phyloP scores from a whole-genome alignment of 2,329 filamentous ascomycete species.

The Fusarium sarcochroum region DNA sequence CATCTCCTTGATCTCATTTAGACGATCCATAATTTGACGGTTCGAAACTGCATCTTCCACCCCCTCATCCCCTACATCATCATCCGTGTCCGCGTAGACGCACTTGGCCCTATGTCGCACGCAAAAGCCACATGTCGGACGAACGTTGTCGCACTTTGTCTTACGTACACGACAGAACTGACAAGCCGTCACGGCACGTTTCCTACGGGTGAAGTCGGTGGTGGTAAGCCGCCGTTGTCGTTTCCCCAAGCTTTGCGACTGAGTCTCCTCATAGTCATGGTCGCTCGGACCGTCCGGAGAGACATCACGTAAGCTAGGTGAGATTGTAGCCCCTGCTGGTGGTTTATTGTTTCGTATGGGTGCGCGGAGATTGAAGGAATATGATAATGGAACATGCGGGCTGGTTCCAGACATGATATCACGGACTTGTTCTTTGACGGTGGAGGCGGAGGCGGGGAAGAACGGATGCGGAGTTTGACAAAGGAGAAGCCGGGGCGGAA shows the following conservation, averaged over 20 bases:
- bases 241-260: not conserved
- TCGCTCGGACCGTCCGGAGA: not conserved
- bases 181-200: slow-evolving; percentile 23
- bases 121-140: slow-evolving; percentile 28
- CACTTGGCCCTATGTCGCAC: slow-evolving; percentile 21
- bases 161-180: slow-evolving; percentile 38
- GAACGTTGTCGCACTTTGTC: slow-evolving; percentile 33
- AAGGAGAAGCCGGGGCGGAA: not conserved
- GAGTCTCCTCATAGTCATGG: slow-evolving; percentile 3
- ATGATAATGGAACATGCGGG: not conserved
- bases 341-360: not conserved
- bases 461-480: not conserved
- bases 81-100: slow-evolving; percentile 10
- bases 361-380: slow-evolving; percentile 5
- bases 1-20: slow-evolving; percentile 26
- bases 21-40: slow-evolving; percentile 3
- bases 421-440: not conserved
- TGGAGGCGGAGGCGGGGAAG: slow-evolving; percentile 17
- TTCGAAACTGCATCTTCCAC: slow-evolving; percentile 1
- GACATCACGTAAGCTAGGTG: not conserved
- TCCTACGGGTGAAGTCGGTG: slow-evolving; percentile 19
- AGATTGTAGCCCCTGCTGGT: not conserved
- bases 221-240: slow-evolving; percentile 3
- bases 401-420: not conserved
- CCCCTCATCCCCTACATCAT: not conserved